Percentiles rank a stretch among this genome's conserved stretches.
phyloP scores from a whole-genome alignment of 306 rosid genomes.

The Ammopiptanthus mongolicus region DNA sequence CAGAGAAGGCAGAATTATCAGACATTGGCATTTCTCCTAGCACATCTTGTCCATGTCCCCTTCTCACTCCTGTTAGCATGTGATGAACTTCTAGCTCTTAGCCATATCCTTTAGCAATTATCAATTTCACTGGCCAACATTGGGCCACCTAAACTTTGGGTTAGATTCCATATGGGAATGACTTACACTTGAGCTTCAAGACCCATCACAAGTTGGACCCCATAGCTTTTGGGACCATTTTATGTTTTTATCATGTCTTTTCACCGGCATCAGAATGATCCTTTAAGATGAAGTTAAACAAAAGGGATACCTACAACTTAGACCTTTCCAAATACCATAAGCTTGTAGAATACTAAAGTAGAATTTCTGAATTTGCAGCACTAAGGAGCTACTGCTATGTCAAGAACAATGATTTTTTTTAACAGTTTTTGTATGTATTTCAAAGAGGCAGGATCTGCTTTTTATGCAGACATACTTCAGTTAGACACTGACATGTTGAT shows the following conservation, averaged over 20 bases:
- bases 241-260: slow-evolving; percentile 20
- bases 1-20: slow-evolving; percentile 30
- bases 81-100: slow-evolving; percentile 35
- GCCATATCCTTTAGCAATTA: neutral
- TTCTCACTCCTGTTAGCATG: slow-evolving; percentile 37
- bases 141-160: slow-evolving; percentile 31
- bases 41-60: slow-evolving; percentile 70
- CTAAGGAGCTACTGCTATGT: neutral
- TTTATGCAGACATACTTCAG: slow-evolving; percentile 18
- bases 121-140: slow-evolving; percentile 29
- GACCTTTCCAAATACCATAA: slow-evolving; percentile 20
- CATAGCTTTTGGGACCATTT: slow-evolving; percentile 38
- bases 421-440: neutral
- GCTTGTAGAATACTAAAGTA: slow-evolving; percentile 28
- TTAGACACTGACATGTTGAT: slow-evolving; percentile 17
- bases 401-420: neutral
- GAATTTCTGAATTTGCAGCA: neutral
- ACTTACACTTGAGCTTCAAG: slow-evolving; percentile 20
- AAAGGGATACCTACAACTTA: slow-evolving; percentile 22
- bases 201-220: slow-evolving; percentile 41
- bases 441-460: neutral
- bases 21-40: slow-evolving; percentile 38
- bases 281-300: slow-evolving; percentile 27
- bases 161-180: slow-evolving; percentile 23
- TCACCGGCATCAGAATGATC: slow-evolving; percentile 2